phyloP scores from a whole-genome alignment of 2,329 filamentous ascomycete genomes.

The Colletotrichum sp. region DNA sequence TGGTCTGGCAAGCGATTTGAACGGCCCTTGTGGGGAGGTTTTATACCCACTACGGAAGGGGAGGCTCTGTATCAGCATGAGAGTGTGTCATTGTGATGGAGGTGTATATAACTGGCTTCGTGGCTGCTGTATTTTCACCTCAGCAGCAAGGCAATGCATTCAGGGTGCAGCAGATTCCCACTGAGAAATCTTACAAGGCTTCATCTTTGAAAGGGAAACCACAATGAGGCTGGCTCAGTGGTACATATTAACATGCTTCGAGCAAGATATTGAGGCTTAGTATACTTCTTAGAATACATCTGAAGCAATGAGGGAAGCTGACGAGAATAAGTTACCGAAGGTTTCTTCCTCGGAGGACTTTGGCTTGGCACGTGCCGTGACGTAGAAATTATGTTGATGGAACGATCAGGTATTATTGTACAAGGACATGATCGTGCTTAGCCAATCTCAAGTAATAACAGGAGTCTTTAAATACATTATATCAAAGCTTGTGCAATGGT shows the following conservation, averaged over 20 bases:
- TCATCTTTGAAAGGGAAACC: too few species aligned
- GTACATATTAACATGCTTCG: not conserved
- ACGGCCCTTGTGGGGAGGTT: fast-evolving
- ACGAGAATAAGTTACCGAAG: not conserved
- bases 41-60: not conserved
- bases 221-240: fast-evolving
- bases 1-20: not conserved
- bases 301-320: not conserved
- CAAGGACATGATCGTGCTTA: too few species aligned
- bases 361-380: not conserved
- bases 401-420: too few species aligned
- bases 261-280: too few species aligned
- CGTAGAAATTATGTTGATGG: not conserved
- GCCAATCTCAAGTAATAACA: too few species aligned
- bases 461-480: too few species aligned
- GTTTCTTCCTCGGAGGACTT: not conserved
- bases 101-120: fast-evolving
- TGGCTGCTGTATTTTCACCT: not conserved
- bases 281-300: not conserved
- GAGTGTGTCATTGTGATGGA: too few species aligned
- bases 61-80: too few species aligned
- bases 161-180: too few species aligned
- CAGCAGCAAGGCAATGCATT: not conserved
- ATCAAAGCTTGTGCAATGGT: not conserved
- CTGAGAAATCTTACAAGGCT: too few species aligned